These are phyloP conservation scores for Hypholoma fasciculare DNA, from an alignment of 768 basidiomycete species.

Conservation along the genomic window DNA sequence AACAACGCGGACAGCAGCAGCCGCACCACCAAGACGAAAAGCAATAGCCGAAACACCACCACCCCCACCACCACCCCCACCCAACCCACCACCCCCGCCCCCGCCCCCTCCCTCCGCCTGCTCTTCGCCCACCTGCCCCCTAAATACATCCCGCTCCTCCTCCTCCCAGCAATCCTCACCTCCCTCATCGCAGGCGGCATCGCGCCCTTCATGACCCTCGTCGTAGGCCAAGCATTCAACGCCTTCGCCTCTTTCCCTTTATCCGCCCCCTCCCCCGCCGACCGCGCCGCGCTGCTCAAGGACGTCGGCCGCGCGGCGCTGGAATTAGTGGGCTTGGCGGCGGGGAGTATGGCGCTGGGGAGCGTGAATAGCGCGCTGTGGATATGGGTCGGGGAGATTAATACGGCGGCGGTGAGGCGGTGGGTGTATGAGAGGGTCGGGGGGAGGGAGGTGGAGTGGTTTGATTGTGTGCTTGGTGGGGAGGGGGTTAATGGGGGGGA, in stretches of 20 bases:
- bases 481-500: conserved; percentile 14
- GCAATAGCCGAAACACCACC: no score
- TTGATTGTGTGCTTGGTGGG: conserved; percentile 74
- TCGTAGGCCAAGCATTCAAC: conserved; percentile 78
- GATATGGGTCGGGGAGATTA: conserved; percentile 86
- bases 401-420: conserved; percentile 65
- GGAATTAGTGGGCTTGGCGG: conserved; percentile 64
- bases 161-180: conserved; percentile 63
- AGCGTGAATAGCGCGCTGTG: conserved; percentile 78
- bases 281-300: conserved; percentile 53
- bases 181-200: conserved; percentile 69
- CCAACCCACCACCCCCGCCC: background rate
- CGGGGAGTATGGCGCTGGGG: conserved; percentile 68
- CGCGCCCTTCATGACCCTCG: conserved; percentile 84
- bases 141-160: conserved; percentile 53
- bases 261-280: conserved; percentile 28
- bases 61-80: no score
- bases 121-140: conserved; percentile 68
- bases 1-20: no score
- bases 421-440: conserved; percentile 70
- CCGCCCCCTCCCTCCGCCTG: conserved; percentile 54
- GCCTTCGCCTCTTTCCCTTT: conserved; percentile 70
- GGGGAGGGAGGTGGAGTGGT: conserved; percentile 84
- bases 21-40: background rate
- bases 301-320: conserved; percentile 62